These are phyloP conservation scores for Wickerhamomyces alni DNA, from an alignment of 805 yeast genomes.

Conservation along the genomic window DNA sequence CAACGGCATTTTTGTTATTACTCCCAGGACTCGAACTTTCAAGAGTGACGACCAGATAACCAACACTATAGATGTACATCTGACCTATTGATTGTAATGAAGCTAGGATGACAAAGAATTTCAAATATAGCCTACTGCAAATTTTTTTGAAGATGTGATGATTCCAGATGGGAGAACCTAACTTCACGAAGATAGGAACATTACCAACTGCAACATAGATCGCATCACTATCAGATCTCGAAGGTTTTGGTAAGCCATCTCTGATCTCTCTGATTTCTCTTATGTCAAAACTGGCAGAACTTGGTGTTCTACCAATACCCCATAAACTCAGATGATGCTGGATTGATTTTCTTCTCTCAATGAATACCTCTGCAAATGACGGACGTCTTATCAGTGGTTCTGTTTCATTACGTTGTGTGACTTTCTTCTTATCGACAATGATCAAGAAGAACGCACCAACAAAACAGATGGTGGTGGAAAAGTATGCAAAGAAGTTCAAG, in stretches of 20 bases:
- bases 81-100: slow-evolving; percentile 61
- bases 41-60: slow-evolving; percentile 57
- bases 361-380: slow-evolving; percentile 4
- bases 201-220: slow-evolving; percentile 25
- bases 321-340: slow-evolving; percentile 19
- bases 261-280: no score
- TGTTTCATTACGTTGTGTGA: neutral
- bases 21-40: slow-evolving; percentile 23
- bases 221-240: slow-evolving; percentile 15
- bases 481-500: slow-evolving; percentile 46
- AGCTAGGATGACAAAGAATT: slow-evolving; percentile 51
- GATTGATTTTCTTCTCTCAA: slow-evolving; percentile 15
- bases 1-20: slow-evolving; percentile 23
- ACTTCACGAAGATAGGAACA: slow-evolving; percentile 23
- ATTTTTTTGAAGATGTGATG: slow-evolving; percentile 19
- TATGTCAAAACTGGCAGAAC: slow-evolving; percentile 10
- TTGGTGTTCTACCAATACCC: slow-evolving; percentile 24
- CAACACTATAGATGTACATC: slow-evolving; percentile 67
- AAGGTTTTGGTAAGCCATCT: slow-evolving; percentile 2
- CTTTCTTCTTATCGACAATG: slow-evolving; percentile 14
- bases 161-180: slow-evolving; percentile 23
- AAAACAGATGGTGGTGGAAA: slow-evolving; percentile 34
- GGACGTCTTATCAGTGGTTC: slow-evolving; percentile 7
- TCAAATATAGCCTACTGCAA: slow-evolving; percentile 31
- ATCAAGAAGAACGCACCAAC: slow-evolving; percentile 26